Evolutionary conservation across 2,329 filamentous ascomycete species (phyloP).

Genomic region (Gnomoniopsis sp.): DNA sequence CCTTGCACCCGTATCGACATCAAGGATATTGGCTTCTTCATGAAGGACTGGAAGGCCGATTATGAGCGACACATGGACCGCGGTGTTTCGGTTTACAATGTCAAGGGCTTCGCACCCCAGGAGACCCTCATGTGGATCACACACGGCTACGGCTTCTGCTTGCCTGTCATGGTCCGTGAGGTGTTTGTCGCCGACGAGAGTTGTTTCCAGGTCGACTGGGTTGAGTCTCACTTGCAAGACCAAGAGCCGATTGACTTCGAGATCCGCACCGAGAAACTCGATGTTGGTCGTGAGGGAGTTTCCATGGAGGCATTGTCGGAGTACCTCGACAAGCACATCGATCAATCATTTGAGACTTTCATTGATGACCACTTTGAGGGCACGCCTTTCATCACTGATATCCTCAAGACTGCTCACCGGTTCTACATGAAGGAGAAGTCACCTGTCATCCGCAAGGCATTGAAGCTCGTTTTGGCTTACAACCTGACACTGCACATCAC

Average conservation of each 20-base stretch:
- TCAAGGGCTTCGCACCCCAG: slow-evolving; percentile 75
- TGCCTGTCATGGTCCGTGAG: slow-evolving; percentile 90
- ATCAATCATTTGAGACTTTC: slow-evolving; percentile 86
- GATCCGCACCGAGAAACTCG: slow-evolving; percentile 81
- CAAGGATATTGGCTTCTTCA: slow-evolving; percentile 97
- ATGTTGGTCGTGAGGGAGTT: slow-evolving; percentile 85
- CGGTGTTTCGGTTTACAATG: slow-evolving; percentile 88
- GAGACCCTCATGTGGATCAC: slow-evolving; percentile 83
- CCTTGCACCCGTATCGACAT: slow-evolving; percentile 98
- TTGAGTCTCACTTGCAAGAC: slow-evolving; percentile 68
- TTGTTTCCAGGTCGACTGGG: slow-evolving; percentile 92
- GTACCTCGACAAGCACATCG: slow-evolving; percentile 93
- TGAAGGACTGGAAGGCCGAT: slow-evolving; percentile 99
- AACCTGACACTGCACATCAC: slow-evolving; percentile 94
- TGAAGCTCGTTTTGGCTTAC: slow-evolving; percentile 94
- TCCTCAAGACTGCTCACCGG: slow-evolving; percentile 92
- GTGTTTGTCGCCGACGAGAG: slow-evolving; percentile 89
- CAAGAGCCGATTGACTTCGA: slow-evolving; percentile 78
- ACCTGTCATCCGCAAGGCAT: slow-evolving; percentile 87
- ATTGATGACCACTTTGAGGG: slow-evolving; percentile 96
- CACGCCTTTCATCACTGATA: slow-evolving; percentile 90
- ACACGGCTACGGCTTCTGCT: slow-evolving; percentile 89
- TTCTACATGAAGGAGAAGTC: slow-evolving; percentile 87
- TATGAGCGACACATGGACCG: slow-evolving; percentile 86
- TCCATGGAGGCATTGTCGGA: slow-evolving; percentile 77